Evolutionary conservation across 1,139 yeast species (phyloP).

Genomic region (Diutina neorugosa): DNA sequence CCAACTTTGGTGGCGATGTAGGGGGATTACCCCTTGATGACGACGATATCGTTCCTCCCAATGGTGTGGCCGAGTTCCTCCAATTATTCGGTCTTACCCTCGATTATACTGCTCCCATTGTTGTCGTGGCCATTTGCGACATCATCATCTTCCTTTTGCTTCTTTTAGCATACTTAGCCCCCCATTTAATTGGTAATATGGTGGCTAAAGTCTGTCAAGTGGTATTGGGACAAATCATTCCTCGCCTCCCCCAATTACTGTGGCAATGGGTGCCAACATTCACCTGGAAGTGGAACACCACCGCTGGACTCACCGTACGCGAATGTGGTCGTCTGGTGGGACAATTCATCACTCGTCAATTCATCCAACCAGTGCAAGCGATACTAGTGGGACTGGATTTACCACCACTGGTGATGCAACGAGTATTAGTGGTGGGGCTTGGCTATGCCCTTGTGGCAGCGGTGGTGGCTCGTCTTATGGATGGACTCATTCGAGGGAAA

Average conservation of each 20-base stretch:
- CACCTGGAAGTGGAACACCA: background rate
- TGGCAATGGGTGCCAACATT: background rate
- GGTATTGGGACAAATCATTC: background rate
- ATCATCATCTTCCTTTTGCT: conserved; percentile 30
- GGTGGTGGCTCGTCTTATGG: conserved; percentile 23
- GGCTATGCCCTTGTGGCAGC: conserved; percentile 28
- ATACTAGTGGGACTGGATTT: background rate
- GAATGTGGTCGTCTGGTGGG: background rate
- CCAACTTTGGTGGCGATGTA: background rate
- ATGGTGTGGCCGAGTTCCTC: conserved; percentile 13
- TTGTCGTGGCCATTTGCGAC: conserved; percentile 27
- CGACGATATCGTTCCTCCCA: background rate
- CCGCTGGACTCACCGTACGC: background rate
- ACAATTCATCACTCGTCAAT: background rate
- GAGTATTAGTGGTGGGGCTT: conserved; percentile 18
- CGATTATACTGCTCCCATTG: conserved; percentile 23
- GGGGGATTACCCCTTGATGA: background rate
- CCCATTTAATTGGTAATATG: conserved; percentile 38
- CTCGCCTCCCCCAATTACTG: background rate
- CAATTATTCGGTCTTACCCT: conserved; percentile 26
- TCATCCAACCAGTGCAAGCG: background rate
- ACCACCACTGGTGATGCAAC: conserved; percentile 15
- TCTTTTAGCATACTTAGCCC: conserved; percentile 38
- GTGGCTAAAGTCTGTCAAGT: conserved; percentile 8
- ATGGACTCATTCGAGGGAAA: conserved; percentile 12